Percentiles rank a stretch among this genome's conserved stretches.
Evolutionary conservation across 257 asterid species (phyloP).

Genomic region (Gentiana dahurica): DNA sequence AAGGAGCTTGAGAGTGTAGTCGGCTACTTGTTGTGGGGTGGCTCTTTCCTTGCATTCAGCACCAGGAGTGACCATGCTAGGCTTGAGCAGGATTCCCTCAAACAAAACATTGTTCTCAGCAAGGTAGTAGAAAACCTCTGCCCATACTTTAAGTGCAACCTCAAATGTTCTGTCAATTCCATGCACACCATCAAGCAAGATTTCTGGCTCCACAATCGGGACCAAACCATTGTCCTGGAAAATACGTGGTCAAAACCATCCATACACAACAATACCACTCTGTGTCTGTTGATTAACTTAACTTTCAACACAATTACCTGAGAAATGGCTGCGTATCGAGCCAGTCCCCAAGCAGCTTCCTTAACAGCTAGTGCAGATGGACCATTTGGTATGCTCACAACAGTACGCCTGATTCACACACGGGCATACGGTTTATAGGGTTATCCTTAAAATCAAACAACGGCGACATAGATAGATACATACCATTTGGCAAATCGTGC

Average conservation of each 20-base stretch:
- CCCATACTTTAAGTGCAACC: constrained; percentile 80
- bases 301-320: constrained; percentile 31
- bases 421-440: not conserved
- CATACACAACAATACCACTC: not conserved
- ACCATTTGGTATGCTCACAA: constrained; percentile 93
- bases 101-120: constrained; percentile 80
- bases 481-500: constrained; percentile 97
- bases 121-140: constrained; percentile 86
- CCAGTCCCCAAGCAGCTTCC: constrained; percentile 98
- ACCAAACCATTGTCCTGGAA: constrained; percentile 72
- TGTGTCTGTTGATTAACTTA: no score
- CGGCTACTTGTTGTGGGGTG: constrained; percentile 60
- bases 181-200: constrained; percentile 78
- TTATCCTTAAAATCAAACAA: not conserved
- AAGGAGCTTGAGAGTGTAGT: constrained; percentile 74
- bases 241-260: not conserved
- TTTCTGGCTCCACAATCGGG: constrained; percentile 94
- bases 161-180: constrained; percentile 77
- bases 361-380: constrained; percentile 93
- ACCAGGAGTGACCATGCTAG: constrained; percentile 98
- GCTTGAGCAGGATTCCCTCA: constrained; percentile 88
- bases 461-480: not conserved
- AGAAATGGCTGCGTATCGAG: constrained; percentile 93
- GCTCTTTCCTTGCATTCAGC: constrained; percentile 73
- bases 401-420: constrained; percentile 62